Conservation (phyloP, 106 monocot species). For the Apostasia ramifera region DNA sequence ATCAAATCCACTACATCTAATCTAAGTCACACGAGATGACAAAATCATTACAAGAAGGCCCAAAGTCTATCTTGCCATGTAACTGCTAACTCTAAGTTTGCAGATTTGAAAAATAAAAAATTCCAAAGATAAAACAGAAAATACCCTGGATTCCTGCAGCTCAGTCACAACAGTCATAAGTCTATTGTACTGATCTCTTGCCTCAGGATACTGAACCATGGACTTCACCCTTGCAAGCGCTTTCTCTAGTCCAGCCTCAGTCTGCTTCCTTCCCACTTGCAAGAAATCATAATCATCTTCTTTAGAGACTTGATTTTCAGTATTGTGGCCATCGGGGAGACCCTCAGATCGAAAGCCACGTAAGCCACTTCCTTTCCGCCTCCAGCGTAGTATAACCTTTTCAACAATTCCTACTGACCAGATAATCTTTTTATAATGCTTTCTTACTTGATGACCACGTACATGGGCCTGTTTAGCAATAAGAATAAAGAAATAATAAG, state of each 20-base stretch:
- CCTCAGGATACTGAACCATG: conserved; percentile 98
- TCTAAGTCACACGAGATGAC: too few relatives aligned
- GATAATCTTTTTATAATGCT: conserved; percentile 59
- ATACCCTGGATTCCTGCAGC: conserved; percentile 76
- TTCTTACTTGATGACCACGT: conserved; percentile 93
- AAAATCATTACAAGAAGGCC: too few relatives aligned
- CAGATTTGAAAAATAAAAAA: too few relatives aligned
- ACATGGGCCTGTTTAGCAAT: conserved; percentile 62
- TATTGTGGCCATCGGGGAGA: conserved; percentile 23
- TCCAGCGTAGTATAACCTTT: conserved; percentile 84
- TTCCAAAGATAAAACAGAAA: too few relatives aligned
- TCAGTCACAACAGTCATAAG: conserved; percentile 61
- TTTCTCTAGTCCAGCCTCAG: conserved; percentile 70
- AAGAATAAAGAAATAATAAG: neutral
- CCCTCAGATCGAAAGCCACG: conserved; percentile 66
- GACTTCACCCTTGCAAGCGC: conserved; percentile 96
- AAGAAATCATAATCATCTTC: conserved; percentile 85
- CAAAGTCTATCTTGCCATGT: too few relatives aligned
- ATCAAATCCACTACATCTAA: too few relatives aligned
- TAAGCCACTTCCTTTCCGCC: conserved; percentile 75
- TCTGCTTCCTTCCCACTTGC: conserved; percentile 76
- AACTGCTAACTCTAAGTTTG: too few relatives aligned
- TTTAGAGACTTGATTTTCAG: conserved; percentile 23
- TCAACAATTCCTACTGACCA: conserved; percentile 88
- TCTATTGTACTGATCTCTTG: conserved; percentile 85